Conservation (phyloP, 495 filamentous ascomycete species). For the Penicillium roqueforti region DNA sequence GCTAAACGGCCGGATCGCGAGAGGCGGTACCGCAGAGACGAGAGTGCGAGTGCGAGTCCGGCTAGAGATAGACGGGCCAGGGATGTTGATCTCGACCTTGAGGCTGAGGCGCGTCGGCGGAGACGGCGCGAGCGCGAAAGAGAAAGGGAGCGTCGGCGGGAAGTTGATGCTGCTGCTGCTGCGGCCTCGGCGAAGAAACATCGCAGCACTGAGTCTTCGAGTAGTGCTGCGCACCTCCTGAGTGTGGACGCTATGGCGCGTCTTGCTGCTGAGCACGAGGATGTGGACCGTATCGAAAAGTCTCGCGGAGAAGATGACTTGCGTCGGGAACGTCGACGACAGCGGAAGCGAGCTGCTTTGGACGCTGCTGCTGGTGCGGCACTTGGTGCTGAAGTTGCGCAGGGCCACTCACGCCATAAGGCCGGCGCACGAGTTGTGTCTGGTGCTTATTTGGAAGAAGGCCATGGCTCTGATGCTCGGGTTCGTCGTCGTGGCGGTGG, state of each 20-base stretch:
- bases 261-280: conserved; percentile 54
- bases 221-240: conserved; percentile 37
- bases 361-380: conserved; percentile 22
- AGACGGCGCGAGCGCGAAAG: conserved; percentile 21
- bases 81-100: conserved; percentile 13
- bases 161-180: conserved; percentile 17
- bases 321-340: conserved; percentile 34
- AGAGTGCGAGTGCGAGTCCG: conserved; percentile 20
- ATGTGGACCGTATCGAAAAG: conserved; percentile 21
- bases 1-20: conserved; percentile 31
- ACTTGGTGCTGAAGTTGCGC: conserved; percentile 22
- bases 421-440: conserved; percentile 60
- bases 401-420: conserved; percentile 35
- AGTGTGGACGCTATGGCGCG: conserved; percentile 56
- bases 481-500: conserved; percentile 39
- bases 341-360: conserved; percentile 29
- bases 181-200: conserved; percentile 29
- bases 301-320: conserved; percentile 31
- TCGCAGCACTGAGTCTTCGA: conserved; percentile 38
- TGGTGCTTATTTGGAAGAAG: conserved; percentile 66
- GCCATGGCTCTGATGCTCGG: conserved; percentile 37
- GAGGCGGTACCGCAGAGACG: conserved; percentile 15
- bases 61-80: conserved; percentile 21
- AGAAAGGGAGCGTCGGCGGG: conserved; percentile 17
- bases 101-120: conserved; percentile 17